Evolutionary conservation across 371 early-diverging fungal genomes (phyloP).

Genomic region (Mucor sp.): DNA sequence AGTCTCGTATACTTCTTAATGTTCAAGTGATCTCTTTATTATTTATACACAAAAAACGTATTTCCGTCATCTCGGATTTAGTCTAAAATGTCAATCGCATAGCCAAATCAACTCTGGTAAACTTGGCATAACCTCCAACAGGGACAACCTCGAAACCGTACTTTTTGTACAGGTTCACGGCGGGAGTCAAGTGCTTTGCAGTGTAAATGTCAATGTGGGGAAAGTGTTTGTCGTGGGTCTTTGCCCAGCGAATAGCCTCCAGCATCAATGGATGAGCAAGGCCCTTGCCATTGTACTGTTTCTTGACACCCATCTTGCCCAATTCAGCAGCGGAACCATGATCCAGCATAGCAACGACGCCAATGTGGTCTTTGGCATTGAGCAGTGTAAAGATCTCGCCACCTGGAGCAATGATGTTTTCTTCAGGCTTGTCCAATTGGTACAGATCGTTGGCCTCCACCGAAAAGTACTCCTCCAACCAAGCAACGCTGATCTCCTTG

Average conservation of each 20-base stretch:
- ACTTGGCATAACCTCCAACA: neutral
- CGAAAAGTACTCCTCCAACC: conserved; percentile 14
- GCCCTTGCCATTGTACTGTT: conserved; percentile 19
- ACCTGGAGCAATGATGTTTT: conserved; percentile 19
- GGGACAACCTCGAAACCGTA: conserved; percentile 9
- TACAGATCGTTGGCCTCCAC: conserved; percentile 14
- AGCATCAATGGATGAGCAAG: conserved; percentile 22
- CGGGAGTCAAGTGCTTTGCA: neutral
- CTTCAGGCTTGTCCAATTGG: conserved; percentile 18
- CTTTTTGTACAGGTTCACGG: conserved; percentile 12
- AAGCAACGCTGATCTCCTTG: conserved; percentile 19
- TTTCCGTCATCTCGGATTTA: conserved; percentile 1
- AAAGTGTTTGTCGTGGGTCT: neutral
- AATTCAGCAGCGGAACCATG: conserved; percentile 13
- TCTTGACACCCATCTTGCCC: conserved; percentile 21
- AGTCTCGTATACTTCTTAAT: no score
- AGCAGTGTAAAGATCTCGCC: conserved; percentile 21
- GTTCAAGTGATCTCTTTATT: neutral
- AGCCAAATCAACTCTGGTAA: conserved; percentile 7
- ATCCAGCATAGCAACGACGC: conserved; percentile 25
- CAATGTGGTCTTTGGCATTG: conserved; percentile 2
- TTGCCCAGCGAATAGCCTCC: conserved; percentile 16
- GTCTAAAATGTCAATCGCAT: conserved; percentile 11
- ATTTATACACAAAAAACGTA: neutral
- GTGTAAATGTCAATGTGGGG: conserved; percentile 8